Percentiles rank a stretch among this genome's conserved stretches.
Evolutionary conservation across 306 rosid genomes (phyloP).

Genomic region (Parietaria judaica): DNA sequence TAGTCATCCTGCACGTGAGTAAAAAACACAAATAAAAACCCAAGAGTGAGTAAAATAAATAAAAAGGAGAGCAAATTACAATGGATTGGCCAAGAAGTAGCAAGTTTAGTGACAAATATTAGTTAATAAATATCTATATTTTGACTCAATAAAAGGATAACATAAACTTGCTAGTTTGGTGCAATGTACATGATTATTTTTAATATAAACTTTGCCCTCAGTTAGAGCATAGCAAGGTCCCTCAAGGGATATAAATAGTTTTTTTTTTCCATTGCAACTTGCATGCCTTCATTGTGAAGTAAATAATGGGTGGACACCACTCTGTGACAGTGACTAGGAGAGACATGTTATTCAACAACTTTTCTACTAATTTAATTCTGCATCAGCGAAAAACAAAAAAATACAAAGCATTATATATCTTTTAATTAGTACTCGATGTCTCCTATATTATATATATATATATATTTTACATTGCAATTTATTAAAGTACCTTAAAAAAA

Average conservation of each 20-base stretch:
- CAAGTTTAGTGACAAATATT: too few species aligned
- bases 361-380: too few species aligned
- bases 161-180: conserved; percentile 3
- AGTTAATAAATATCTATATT: too few species aligned
- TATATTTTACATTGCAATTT: background rate
- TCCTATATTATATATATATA: background rate
- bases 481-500: background rate
- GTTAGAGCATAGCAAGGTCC: background rate
- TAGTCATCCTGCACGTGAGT: too few species aligned
- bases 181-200: conserved; percentile 6
- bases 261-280: conserved; percentile 1
- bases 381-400: too few species aligned
- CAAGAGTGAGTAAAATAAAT: too few species aligned
- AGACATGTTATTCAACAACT: background rate
- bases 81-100: too few species aligned
- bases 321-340: conserved; percentile 18
- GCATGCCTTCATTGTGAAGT: conserved; percentile 27
- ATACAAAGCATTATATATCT: too few species aligned
- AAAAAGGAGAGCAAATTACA: too few species aligned
- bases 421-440: too few species aligned
- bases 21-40: too few species aligned
- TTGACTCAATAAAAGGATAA: background rate
- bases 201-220: too few species aligned
- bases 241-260: background rate
- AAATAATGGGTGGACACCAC: conserved; percentile 17